Conservation (phyloP, 257 asterid genomes). For the Solanum bukasovii region DNA sequence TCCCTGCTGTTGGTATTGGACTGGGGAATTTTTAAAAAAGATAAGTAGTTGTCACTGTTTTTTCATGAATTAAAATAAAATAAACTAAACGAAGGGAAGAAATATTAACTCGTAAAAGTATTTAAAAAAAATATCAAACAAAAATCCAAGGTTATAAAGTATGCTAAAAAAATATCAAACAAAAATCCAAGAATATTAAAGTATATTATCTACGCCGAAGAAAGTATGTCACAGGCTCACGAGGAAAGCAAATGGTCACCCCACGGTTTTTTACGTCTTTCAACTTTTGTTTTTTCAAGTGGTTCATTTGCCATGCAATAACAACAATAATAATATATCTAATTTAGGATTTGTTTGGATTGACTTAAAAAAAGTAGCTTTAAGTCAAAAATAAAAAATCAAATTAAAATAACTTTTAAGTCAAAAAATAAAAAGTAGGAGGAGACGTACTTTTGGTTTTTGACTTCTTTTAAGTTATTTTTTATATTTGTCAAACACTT, state of each 20-base stretch:
- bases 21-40: neutral
- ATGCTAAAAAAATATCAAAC: neutral
- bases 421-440: no score
- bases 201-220: neutral
- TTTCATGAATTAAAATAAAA: neutral
- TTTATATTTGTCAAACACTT: no score
- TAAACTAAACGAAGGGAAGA: neutral
- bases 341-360: rapidly evolving
- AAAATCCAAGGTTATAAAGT: neutral
- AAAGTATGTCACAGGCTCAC: neutral
- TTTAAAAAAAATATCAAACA: neutral
- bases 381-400: no score
- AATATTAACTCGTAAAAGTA: neutral
- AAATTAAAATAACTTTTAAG: no score
- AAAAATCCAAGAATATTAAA: neutral
- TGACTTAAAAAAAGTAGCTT: no score
- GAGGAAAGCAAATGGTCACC: neutral
- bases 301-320: neutral
- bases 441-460: no score
- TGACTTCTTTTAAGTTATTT: no score
- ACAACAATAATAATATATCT: neutral
- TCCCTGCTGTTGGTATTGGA: neutral
- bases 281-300: neutral
- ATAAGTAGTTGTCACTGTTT: neutral
- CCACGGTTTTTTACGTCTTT: neutral